Percentiles rank a stretch among this genome's conserved stretches.
These are phyloP conservation scores for Lactarius evosmus DNA, from an alignment of 768 basidiomycete species.

Conservation along the genomic window DNA sequence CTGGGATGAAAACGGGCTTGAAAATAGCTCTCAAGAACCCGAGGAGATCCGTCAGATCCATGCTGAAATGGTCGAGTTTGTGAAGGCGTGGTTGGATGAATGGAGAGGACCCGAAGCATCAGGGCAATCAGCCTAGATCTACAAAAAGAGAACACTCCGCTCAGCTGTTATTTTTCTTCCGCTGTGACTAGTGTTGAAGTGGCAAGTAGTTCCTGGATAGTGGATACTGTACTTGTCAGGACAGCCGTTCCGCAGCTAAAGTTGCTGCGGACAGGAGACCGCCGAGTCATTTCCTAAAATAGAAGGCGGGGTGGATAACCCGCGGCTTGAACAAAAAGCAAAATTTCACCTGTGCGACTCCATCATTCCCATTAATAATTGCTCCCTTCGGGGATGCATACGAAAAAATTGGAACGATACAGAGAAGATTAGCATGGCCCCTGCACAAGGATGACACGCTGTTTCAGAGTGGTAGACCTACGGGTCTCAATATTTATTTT, in stretches of 20 bases:
- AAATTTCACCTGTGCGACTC: background rate
- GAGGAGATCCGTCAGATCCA: constrained; percentile 78
- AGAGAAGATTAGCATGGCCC: constrained; percentile 99
- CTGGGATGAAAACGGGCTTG: constrained; percentile 73
- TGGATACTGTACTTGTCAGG: background rate
- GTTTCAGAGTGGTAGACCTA: constrained; percentile 83
- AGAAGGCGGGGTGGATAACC: background rate
- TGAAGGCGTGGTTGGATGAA: constrained; percentile 65
- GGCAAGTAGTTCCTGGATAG: background rate
- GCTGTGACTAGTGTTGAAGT: background rate
- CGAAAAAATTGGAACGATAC: constrained; percentile 99
- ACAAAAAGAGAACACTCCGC: background rate
- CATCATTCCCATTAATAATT: background rate
- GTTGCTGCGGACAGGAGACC: background rate
- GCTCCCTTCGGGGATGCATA: constrained; percentile 86
- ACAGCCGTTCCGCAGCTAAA: background rate
- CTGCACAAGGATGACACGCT: constrained; percentile 99
- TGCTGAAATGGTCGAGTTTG: constrained; percentile 73
- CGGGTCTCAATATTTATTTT: constrained; percentile 43
- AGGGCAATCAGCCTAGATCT: background rate
- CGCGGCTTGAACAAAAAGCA: constrained; percentile 15
- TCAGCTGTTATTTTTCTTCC: background rate
- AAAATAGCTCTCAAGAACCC: constrained; percentile 61
- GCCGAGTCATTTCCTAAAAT: background rate
- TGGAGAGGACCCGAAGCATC: constrained; percentile 26